Percentiles rank a stretch among this genome's conserved stretches.
Conservation (phyloP, 208 protist genomes). For the Trypanosoma avium region DNA sequence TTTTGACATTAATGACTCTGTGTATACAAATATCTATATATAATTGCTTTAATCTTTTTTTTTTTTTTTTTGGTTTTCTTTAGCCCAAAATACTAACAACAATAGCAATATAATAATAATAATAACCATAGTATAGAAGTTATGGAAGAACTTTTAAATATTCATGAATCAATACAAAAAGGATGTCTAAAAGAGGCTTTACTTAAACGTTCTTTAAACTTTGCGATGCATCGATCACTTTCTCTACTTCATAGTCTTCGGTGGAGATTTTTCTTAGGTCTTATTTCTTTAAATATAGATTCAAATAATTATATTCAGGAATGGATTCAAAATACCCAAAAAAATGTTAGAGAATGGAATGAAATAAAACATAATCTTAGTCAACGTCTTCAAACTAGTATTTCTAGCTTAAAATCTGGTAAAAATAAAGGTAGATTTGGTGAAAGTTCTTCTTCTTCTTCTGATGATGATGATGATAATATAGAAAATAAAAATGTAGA, state of each 20-base stretch:
- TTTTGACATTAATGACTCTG: no score
- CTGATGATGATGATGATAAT: conserved; percentile 22
- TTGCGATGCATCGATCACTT: conserved; percentile 12
- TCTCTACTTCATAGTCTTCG: conserved; percentile 22
- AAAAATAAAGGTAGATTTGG: conserved; percentile 11
- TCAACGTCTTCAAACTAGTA: neutral
- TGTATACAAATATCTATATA: no score
- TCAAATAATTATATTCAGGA: conserved; percentile 3
- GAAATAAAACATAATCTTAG: conserved; percentile 7
- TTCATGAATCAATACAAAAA: conserved; percentile 11
- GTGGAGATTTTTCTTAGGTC: conserved; percentile 27
- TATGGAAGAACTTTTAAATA: conserved; percentile 24
- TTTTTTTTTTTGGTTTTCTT: neutral
- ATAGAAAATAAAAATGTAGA: conserved; percentile 12
- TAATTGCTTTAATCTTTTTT: neutral
- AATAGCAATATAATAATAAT: neutral
- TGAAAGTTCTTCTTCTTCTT: conserved; percentile 30
- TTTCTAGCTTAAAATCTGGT: neutral
- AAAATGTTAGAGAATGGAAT: conserved; percentile 11
- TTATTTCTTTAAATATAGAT: conserved; percentile 21
- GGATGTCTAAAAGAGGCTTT: conserved; percentile 10
- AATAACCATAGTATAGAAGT: neutral
- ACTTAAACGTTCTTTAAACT: conserved; percentile 22
- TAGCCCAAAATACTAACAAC: neutral
- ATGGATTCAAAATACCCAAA: conserved; percentile 12